Percentiles rank a stretch among this genome's conserved stretches.
These are phyloP conservation scores for Wallacemonas sp. DNA, from an alignment of 208 protist species.

Conservation along the genomic window DNA sequence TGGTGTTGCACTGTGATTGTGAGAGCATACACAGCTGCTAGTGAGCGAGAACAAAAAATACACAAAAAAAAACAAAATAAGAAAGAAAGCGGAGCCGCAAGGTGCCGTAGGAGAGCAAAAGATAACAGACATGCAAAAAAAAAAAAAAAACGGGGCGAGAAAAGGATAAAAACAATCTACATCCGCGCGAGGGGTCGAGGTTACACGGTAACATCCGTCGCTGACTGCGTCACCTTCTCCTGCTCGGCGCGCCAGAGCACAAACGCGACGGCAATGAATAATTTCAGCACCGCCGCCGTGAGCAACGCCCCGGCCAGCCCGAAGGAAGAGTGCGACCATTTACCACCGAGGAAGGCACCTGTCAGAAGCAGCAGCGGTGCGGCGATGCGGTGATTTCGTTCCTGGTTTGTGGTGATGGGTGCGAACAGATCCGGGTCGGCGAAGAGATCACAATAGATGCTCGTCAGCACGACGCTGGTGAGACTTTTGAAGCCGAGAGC, in stretches of 20 bases:
- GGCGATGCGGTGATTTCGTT: constrained; percentile 18
- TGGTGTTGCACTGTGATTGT: too few relatives aligned
- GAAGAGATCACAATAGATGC: constrained; percentile 25
- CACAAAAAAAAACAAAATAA: background rate
- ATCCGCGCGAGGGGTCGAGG: too few relatives aligned
- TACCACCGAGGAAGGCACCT: constrained; percentile 18
- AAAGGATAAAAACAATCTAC: too few relatives aligned
- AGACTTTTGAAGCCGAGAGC: constrained; percentile 21
- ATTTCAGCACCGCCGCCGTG: constrained; percentile 12
- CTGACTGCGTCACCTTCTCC: background rate
- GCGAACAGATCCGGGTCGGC: constrained; percentile 17
- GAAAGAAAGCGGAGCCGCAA: background rate
- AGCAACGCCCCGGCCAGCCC: constrained; percentile 18
- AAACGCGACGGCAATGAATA: constrained; percentile 22
- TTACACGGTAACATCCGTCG: constrained; percentile 13
- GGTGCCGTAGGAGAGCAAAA: too few relatives aligned
- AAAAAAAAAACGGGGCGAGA: background rate
- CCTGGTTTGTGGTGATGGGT: background rate
- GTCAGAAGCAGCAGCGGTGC: constrained; percentile 20
- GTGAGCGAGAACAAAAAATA: too few relatives aligned
- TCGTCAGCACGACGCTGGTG: constrained; percentile 25
- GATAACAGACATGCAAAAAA: background rate
- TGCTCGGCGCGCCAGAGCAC: constrained; percentile 15
- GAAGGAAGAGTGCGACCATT: constrained; percentile 18
- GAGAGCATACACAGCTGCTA: too few relatives aligned